phyloP scores from a whole-genome alignment of 345 rosid genomes.

The Hibiscus mutabilis region DNA sequence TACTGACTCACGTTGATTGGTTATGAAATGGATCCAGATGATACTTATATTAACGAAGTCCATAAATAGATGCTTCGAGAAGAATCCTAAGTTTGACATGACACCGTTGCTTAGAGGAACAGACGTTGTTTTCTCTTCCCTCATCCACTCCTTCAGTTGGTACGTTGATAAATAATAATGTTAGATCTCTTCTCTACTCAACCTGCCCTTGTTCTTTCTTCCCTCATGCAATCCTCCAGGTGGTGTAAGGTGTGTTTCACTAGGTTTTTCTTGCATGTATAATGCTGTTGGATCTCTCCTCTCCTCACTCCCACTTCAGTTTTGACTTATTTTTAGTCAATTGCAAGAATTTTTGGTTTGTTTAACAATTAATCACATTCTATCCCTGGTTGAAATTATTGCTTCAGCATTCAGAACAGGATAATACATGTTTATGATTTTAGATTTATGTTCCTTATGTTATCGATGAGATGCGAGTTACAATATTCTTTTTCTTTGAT shows the following conservation, averaged over 20 bases:
- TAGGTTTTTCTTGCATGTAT: background rate
- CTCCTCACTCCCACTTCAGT: background rate
- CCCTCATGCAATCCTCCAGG: slow-evolving; percentile 79
- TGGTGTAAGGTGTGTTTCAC: slow-evolving; percentile 47
- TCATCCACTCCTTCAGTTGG: slow-evolving; percentile 93
- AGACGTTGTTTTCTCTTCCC: slow-evolving; percentile 92
- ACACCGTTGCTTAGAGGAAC: slow-evolving; percentile 98
- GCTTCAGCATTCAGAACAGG: background rate
- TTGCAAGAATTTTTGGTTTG: background rate
- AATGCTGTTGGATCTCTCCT: background rate
- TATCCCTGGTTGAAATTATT: background rate
- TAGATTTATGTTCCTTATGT: background rate
- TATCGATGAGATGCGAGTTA: background rate
- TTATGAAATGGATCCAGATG: slow-evolving; percentile 62
- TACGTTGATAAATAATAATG: slow-evolving; percentile 27
- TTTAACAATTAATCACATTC: background rate
- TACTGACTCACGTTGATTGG: slow-evolving; percentile 7
- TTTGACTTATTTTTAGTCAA: background rate
- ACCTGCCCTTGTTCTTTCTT: slow-evolving; percentile 55
- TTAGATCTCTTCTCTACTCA: background rate
- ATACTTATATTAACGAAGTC: slow-evolving; percentile 91
- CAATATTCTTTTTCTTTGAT: background rate
- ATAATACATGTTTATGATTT: background rate
- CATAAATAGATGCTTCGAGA: slow-evolving; percentile 87
- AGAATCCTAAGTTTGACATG: slow-evolving; percentile 97